Base-by-base conservation (phyloP, 208 protist genomes). In the Crithidia expoeki region DNA sequence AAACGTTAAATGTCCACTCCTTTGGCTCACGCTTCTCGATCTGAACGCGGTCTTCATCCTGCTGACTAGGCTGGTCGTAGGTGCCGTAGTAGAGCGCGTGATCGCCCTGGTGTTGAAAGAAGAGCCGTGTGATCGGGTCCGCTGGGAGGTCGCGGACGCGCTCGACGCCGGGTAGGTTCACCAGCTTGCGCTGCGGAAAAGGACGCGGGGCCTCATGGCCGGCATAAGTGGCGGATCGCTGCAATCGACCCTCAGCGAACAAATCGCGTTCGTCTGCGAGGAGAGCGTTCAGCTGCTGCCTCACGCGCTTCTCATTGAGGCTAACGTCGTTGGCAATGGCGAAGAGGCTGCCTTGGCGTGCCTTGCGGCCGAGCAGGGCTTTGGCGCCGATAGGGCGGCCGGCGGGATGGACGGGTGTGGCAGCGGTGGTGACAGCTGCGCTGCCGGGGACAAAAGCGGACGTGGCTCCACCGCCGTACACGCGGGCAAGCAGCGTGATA, bases 31-130 rank as follows among this genome's bases (percentile, higher is more conserved):
- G 88, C 68, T 89, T 92, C 74, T 91, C 93, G 21, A 97, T 81
- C 75, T 94, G 88, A 21, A 95, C 68, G 42, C 93, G 89, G 61
- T 97, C 93, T 51, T 81, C 68, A 56, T 97, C 93, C 64, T 85
- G 85, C 14, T 34, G 50, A 52, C 86, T 92, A 25, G 90, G 88
- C n/a, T 47, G 30, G 44, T 94, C 93, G 69, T 94, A 97, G 51
- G 76, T 94, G 73, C 90, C 89, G 75, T 97, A 94, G 80, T 97
- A 95, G 17, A 97, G 80, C 72, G 93, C 93, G 72, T 95, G 84
- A 38, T 97, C 90, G 23, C 93, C 93, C 72, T 95, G 90, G 79
- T 94, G 90, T 75, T 97, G 93, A 68, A 97, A 97, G 82, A 97
- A 97, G 55, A 97, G 83, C 3, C 93, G 84, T 4, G 93, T 97